Base-by-base conservation (phyloP, 208 protist genomes). In the Trypanosoma lewisi region DNA sequence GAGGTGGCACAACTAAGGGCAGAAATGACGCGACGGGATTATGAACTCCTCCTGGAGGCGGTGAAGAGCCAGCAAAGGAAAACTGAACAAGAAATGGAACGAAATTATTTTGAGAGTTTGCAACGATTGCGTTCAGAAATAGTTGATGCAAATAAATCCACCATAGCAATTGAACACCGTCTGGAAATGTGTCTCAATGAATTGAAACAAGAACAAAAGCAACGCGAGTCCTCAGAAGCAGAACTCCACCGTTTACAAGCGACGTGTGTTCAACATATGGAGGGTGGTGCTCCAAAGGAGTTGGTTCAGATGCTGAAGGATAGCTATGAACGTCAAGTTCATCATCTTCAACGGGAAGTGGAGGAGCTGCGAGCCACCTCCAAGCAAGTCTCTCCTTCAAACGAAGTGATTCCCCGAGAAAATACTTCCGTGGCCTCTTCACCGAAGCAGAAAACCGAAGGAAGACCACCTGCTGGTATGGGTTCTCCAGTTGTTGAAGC, bases 161-260 rank as follows among this genome's bases (percentile, higher is more conserved):
- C 55, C 33, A 44, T 51, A 21, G 57, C 61, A 50, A 25, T 52
- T 41, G 74, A 80, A 50, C 52, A 61, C 25, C 60, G 60, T 28
- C 72, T 85, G n/a, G 62, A 72, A 61, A 51, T 57, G 21, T 63
- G 67, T 28, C 33, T 75, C 1, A 58, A 59, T 36, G 70, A 72
- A 31, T 52, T 81, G 23, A 31, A 85, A 57, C 61, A 73, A 0
- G 79, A 85, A 61, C 70, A 60, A 11, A 72, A 53, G 33, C 73
- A 44, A 37, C 73, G 76, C 8, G 57, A 71, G 31, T 57, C 60
- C 14, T 50, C 64, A 17, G 72, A 70, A 27, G 47, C 9, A 23
- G 63, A 65, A 42, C 2, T 76, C 21, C 63, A 33, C 1, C 55
- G 31, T 21, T 47, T 66, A 23, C 56, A 57, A 34, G 21, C 17